Percentiles rank a stretch among this genome's conserved stretches.
Evolutionary conservation across 345 rosid genomes (phyloP).

Genomic region (Gossypium mustelinum): DNA sequence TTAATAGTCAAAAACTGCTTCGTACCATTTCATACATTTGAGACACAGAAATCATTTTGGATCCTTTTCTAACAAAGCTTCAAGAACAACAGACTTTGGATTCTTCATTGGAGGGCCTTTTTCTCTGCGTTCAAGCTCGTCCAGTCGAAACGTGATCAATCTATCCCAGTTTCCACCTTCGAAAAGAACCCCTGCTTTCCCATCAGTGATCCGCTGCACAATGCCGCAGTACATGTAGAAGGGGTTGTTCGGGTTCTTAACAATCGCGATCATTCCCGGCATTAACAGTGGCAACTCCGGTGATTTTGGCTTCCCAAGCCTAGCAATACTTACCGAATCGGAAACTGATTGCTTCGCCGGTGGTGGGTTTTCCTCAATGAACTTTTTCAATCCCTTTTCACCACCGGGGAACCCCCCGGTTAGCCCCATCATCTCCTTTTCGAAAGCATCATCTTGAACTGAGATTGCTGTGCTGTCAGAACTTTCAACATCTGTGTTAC

Average conservation of each 20-base stretch:
- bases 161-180: conserved; percentile 93
- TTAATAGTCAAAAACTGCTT: not conserved
- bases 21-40: not conserved
- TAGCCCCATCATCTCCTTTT: conserved; percentile 59
- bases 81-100: conserved; percentile 73
- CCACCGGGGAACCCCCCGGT: conserved; percentile 93
- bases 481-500: conserved; percentile 12
- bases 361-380: conserved; percentile 46
- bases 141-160: conserved; percentile 73
- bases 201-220: conserved; percentile 89
- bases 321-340: not conserved
- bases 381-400: conserved; percentile 60
- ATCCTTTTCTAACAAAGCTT: conserved; percentile 42
- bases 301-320: not conserved
- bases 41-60: conserved; percentile 17
- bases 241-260: conserved; percentile 71
- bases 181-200: conserved; percentile 79
- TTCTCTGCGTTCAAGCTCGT: conserved; percentile 81
- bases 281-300: conserved; percentile 35
- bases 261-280: conserved; percentile 92
- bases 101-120: conserved; percentile 86
- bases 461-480: not conserved
- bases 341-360: not conserved
- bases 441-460: not conserved
- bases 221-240: conserved; percentile 85